These are phyloP conservation scores for Dunaliella sp. DNA, from an alignment of 139 green algal species.

Conservation along the genomic window DNA sequence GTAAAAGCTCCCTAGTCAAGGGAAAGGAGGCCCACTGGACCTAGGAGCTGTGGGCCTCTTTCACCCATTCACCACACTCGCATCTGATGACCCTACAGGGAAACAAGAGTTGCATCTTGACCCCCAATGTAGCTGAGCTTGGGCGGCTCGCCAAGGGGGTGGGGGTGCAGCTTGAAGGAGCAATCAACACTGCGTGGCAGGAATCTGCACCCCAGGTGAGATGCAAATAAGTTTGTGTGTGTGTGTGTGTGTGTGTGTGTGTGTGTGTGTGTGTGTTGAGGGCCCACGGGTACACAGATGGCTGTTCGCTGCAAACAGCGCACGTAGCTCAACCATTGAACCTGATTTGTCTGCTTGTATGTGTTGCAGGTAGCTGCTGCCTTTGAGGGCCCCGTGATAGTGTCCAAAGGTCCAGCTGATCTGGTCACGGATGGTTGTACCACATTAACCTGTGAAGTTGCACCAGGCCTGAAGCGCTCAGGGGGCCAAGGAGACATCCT, in stretches of 20 bases:
- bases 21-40: too few species aligned
- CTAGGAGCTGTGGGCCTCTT: too few species aligned
- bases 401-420: constrained; percentile 52
- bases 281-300: too few species aligned
- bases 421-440: constrained; percentile 32
- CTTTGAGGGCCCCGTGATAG: constrained; percentile 39
- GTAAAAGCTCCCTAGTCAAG: too few species aligned
- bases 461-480: constrained; percentile 44
- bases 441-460: constrained; percentile 17
- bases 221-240: too few species aligned
- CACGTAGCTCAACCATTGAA: too few species aligned
- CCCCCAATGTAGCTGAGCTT: constrained; percentile 59
- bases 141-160: constrained; percentile 32
- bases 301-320: too few species aligned
- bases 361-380: constrained; percentile 25
- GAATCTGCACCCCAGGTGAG: constrained; percentile 9
- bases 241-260: too few species aligned
- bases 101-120: constrained; percentile 45
- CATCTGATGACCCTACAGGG: too few species aligned
- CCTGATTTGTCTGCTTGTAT: too few species aligned
- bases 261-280: too few species aligned
- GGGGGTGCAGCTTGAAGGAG: constrained; percentile 29
- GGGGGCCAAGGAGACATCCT: constrained; percentile 71
- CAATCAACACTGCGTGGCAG: constrained; percentile 36
- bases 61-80: too few species aligned